These are phyloP conservation scores for Saccharomycopsis sp. DNA, from an alignment of 805 yeast species.

Conservation along the genomic window DNA sequence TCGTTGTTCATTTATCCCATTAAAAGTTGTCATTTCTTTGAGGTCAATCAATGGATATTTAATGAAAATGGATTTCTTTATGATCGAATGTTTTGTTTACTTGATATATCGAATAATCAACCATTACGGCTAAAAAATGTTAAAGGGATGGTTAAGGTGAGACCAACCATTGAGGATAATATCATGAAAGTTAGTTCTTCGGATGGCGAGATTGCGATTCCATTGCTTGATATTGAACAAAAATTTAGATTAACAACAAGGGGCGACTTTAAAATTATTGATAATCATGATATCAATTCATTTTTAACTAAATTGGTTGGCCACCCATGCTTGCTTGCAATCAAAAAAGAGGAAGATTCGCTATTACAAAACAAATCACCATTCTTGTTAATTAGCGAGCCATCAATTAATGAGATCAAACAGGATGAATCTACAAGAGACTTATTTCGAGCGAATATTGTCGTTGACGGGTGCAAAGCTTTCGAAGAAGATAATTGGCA, in stretches of 20 bases:
- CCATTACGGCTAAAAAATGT: slow-evolving; percentile 31
- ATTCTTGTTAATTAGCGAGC: slow-evolving; percentile 29
- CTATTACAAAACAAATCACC: slow-evolving; percentile 38
- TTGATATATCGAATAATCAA: slow-evolving; percentile 24
- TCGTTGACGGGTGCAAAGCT: slow-evolving; percentile 27
- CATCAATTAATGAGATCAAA: slow-evolving; percentile 26
- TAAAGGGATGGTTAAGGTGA: slow-evolving; percentile 31
- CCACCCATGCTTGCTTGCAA: slow-evolving; percentile 33
- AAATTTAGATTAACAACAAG: not conserved
- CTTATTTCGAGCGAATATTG: slow-evolving; percentile 35
- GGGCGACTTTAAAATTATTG: not conserved
- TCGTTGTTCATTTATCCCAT: slow-evolving; percentile 34
- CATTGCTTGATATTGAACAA: slow-evolving; percentile 1
- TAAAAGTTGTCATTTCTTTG: slow-evolving; percentile 35
- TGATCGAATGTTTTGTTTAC: slow-evolving; percentile 36
- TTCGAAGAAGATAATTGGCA: slow-evolving; percentile 36
- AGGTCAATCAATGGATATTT: slow-evolving; percentile 30
- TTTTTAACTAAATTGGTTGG: slow-evolving; percentile 30
- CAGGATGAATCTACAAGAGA: slow-evolving; percentile 10
- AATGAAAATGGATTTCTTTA: slow-evolving; percentile 30
- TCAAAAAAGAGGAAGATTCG: slow-evolving; percentile 18
- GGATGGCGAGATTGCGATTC: slow-evolving; percentile 7
- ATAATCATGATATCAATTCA: slow-evolving; percentile 18
- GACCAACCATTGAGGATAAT: slow-evolving; percentile 24
- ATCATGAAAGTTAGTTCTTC: slow-evolving; percentile 20